Conservation (phyloP, 768 basidiomycete species). For the Krasilnikovozyma curviuscula region DNA sequence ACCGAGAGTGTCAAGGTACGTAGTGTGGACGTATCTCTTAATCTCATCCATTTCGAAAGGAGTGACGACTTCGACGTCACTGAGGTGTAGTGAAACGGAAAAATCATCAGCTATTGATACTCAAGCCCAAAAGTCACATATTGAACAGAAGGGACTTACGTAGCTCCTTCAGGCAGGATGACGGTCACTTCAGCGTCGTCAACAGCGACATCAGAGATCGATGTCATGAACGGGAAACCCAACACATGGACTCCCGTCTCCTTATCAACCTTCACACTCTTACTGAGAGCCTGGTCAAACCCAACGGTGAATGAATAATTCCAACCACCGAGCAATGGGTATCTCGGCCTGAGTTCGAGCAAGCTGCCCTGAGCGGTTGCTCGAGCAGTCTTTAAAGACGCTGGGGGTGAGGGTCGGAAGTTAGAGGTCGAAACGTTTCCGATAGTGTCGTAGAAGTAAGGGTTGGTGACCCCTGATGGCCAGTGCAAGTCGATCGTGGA, state of each 20-base stretch:
- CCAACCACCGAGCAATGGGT: constrained; percentile 90
- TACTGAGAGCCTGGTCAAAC: constrained; percentile 67
- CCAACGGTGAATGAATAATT: constrained; percentile 89
- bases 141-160: constrained; percentile 36
- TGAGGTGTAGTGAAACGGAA: constrained; percentile 22
- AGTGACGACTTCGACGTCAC: constrained; percentile 52
- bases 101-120: constrained; percentile 8
- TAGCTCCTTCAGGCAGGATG: constrained; percentile 85
- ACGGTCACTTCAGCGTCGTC: constrained; percentile 59
- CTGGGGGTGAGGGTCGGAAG: constrained; percentile 44
- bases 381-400: constrained; percentile 12
- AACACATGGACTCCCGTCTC: constrained; percentile 47
- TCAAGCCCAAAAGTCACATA: constrained; percentile 12
- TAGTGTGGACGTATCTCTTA: constrained; percentile 46
- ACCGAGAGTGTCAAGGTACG: constrained; percentile 81
- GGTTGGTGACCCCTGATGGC: constrained; percentile 58
- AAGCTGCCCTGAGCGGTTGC: constrained; percentile 30
- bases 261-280: constrained; percentile 42
- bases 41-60: constrained; percentile 60
- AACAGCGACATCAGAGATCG: constrained; percentile 58
- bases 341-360: constrained; percentile 70
- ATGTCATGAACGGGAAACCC: constrained; percentile 68
- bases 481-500: constrained; percentile 57
- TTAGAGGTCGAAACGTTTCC: constrained; percentile 93
- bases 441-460: constrained; percentile 77